Conservation (phyloP, 1,284 basidiomycete genomes). For the Moesziomyces aphidis region DNA sequence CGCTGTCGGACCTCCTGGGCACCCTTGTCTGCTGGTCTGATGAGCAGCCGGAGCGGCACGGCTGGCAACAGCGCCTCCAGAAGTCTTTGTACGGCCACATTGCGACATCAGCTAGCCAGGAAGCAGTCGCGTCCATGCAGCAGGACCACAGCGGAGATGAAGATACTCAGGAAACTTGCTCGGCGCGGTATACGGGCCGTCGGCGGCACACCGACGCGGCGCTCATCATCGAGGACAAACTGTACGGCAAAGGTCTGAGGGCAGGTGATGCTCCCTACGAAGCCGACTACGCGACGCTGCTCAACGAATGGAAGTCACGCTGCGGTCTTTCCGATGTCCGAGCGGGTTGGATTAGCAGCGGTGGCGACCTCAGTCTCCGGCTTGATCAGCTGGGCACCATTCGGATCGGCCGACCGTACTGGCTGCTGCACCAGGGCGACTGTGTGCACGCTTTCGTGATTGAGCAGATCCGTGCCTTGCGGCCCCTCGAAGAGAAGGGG, state of each 20-base stretch:
- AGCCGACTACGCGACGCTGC: conserved; percentile 23
- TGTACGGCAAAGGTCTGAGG: conserved; percentile 22
- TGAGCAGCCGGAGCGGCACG: conserved; percentile 35
- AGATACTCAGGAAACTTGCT: conserved; percentile 6
- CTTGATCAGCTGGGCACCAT: conserved; percentile 23
- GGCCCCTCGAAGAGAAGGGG: conserved; percentile 20
- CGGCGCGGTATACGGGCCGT: conserved; percentile 29
- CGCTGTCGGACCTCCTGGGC: conserved; percentile 14
- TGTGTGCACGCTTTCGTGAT: conserved; percentile 41
- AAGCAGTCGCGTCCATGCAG: not conserved
- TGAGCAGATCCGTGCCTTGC: conserved; percentile 36
- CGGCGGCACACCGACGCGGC: conserved; percentile 29
- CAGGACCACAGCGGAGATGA: conserved; percentile 6
- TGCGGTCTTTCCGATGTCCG: conserved; percentile 1
- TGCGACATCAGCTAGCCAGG: not conserved
- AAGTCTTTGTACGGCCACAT: not conserved
- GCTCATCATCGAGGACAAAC: conserved; percentile 31
- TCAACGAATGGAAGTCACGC: conserved; percentile 17
- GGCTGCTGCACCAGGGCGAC: conserved; percentile 47
- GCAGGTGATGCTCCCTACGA: conserved; percentile 21
- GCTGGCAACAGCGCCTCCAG: conserved; percentile 29
- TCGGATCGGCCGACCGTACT: conserved; percentile 40
- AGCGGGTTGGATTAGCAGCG: conserved; percentile 8
- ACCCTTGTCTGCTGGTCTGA: conserved; percentile 46
- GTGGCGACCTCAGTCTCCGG: conserved; percentile 17